Percentiles rank a stretch among this genome's conserved stretches.
phyloP scores from a whole-genome alignment of 371 early-diverging fungal species.

The Syncephalastrum sp. region DNA sequence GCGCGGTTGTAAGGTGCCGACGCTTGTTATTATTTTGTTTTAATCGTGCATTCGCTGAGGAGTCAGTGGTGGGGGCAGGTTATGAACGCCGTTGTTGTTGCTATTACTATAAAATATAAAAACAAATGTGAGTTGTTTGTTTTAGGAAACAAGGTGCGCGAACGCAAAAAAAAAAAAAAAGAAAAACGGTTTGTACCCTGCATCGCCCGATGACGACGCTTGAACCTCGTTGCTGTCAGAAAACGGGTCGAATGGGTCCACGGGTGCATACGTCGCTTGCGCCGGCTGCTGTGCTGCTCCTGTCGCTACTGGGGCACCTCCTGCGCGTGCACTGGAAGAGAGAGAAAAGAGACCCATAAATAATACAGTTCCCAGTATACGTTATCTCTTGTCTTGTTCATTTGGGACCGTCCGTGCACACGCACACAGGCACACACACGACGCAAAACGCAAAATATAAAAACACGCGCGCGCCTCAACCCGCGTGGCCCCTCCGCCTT shows the following conservation, averaged over 20 bases:
- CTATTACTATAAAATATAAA: slow-evolving; percentile 3
- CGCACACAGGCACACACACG: no score
- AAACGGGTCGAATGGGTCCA: slow-evolving; percentile 47
- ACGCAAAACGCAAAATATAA: no score
- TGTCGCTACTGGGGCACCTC: neutral
- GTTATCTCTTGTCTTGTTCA: neutral
- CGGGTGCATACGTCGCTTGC: slow-evolving; percentile 1
- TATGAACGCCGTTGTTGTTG: slow-evolving; percentile 9
- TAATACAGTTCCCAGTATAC: neutral
- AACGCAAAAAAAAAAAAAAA: neutral
- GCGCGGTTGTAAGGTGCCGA: no score
- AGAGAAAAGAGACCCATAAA: neutral
- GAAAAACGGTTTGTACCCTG: slow-evolving; percentile 27
- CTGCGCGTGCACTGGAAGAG: neutral
- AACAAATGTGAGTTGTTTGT: slow-evolving; percentile 7
- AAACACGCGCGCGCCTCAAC: no score
- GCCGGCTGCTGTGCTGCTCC: slow-evolving; percentile 9
- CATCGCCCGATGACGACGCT: slow-evolving; percentile 17
- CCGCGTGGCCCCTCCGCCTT: neutral
- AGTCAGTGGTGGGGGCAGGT: slow-evolving; percentile 40
- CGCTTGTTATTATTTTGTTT: neutral
- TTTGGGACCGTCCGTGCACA: neutral
- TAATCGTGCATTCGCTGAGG: slow-evolving; percentile 42
- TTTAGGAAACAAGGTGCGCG: no score
- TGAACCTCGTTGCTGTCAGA: slow-evolving; percentile 27